Conservation (phyloP, 495 filamentous ascomycete species). For the Venustampulla echinocandica region DNA sequence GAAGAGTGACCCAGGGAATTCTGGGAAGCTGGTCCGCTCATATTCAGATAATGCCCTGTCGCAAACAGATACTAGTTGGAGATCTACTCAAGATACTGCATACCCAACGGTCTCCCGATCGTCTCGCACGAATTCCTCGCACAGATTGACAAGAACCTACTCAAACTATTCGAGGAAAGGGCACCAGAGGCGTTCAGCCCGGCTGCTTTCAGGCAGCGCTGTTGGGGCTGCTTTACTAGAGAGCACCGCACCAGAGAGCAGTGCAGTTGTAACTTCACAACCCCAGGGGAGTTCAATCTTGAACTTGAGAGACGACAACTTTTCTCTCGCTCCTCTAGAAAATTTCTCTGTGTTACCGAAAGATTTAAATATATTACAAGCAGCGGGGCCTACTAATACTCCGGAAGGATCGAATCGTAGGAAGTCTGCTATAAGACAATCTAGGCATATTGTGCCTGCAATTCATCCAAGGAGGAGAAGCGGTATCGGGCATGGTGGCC, state of each 20-base stretch:
- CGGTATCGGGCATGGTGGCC: conserved; percentile 12
- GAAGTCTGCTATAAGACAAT: background rate
- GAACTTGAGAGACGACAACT: conserved; percentile 7
- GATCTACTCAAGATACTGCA: conserved; percentile 9
- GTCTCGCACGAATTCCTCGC: conserved; percentile 5
- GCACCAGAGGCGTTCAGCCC: conserved; percentile 6
- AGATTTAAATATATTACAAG: background rate
- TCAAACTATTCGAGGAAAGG: conserved; percentile 19
- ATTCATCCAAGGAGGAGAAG: background rate
- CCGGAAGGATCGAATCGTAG: background rate
- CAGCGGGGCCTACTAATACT: background rate
- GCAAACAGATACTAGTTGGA: conserved; percentile 12
- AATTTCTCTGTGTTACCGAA: background rate
- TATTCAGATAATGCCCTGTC: conserved; percentile 14
- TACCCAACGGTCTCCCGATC: conserved; percentile 5
- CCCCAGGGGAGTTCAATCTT: no score
- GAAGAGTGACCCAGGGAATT: background rate
- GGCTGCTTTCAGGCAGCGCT: background rate
- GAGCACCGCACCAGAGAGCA: background rate
- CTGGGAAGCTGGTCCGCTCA: background rate
- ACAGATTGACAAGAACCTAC: conserved; percentile 11
- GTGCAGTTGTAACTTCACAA: background rate
- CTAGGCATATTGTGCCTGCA: background rate
- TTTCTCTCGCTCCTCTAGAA: background rate
- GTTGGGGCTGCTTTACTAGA: background rate